Evolutionary conservation across 805 yeast species (phyloP).

Genomic region (Naumovozyma castellii): DNA sequence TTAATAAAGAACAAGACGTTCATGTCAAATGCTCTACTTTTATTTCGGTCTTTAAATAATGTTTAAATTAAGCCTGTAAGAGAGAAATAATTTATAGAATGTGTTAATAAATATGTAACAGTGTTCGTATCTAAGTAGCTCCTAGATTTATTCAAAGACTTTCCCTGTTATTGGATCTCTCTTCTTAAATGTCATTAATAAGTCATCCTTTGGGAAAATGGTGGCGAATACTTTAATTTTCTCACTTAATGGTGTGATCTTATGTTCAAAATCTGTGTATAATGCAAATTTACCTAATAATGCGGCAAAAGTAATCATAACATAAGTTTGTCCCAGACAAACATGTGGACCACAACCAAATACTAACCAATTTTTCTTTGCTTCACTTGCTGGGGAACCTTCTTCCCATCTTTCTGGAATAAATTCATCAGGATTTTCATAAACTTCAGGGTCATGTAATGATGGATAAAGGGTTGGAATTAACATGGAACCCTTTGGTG

Average conservation of each 20-base stretch:
- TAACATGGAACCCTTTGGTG: conserved; percentile 95
- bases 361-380: conserved; percentile 87
- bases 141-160: conserved; percentile 13
- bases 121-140: no score
- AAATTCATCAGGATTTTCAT: conserved; percentile 87
- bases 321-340: conserved; percentile 91
- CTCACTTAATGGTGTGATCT: conserved; percentile 76
- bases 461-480: conserved; percentile 95
- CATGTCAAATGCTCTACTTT: no score
- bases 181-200: conserved; percentile 61
- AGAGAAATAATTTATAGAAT: no score
- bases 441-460: conserved; percentile 93
- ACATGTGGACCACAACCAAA: conserved; percentile 97
- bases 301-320: conserved; percentile 78
- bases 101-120: no score
- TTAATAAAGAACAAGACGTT: not conserved
- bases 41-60: no score
- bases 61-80: no score
- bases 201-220: conserved; percentile 94
- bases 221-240: conserved; percentile 95
- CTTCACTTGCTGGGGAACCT: conserved; percentile 65
- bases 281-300: conserved; percentile 86
- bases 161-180: conserved; percentile 45
- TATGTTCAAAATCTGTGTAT: conserved; percentile 72
- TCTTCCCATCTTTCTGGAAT: conserved; percentile 92